Evolutionary conservation across 495 filamentous ascomycete genomes (phyloP), one percentile per base, ranked within the genome.

Genomic region (Penicillium coffeae): DNA sequence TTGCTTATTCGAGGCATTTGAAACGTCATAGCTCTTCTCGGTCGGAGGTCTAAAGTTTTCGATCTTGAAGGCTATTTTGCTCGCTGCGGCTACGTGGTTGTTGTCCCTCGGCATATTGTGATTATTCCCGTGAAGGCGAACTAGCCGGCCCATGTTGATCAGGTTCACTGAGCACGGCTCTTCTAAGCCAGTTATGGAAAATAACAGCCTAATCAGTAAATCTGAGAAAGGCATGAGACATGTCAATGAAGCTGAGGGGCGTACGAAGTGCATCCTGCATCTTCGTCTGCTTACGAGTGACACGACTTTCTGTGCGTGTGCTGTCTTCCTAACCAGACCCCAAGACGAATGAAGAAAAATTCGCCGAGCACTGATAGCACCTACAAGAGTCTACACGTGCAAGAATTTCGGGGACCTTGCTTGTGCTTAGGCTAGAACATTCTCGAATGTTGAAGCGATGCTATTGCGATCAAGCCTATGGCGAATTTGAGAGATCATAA

Each of bases 91-190:
- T n/a, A 37, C 15, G 30, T 15, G 38, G 36, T 12, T 32, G 32
- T 34, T 50, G 48, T 61, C 46, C 56, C 56, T 54, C 52, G 56
- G 55, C 52, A 56, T 51, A n/a, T 36, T 12, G 2, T 42, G 50
- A 45, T 34, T 44, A 52, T 38, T 49, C 52, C 50, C 45, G 56
- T 56, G 59, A 59, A 49, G 41, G 44, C 25, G 25, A 30, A 5
- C 5, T 10, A 10, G 10, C 10, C 25, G 4, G 10, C 25, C 4
- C n/a, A n/a, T n/a, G n/a, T n/a, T n/a, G n/a, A n/a, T n/a, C n/a
- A n/a, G n/a, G n/a, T n/a, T n/a, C n/a, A n/a, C n/a, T n/a, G n/a
- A n/a, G n/a, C n/a, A n/a, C n/a, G n/a, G n/a, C n/a, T n/a, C n/a
- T n/a, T n/a, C n/a, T n/a, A n/a, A n/a, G n/a, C n/a, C n/a, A n/a